A percentile compares a stretch with the other conserved stretches of the same genome.
Conservation (phyloP, 352 stramenopile species). For the Phytopythium mirpurense region DNA sequence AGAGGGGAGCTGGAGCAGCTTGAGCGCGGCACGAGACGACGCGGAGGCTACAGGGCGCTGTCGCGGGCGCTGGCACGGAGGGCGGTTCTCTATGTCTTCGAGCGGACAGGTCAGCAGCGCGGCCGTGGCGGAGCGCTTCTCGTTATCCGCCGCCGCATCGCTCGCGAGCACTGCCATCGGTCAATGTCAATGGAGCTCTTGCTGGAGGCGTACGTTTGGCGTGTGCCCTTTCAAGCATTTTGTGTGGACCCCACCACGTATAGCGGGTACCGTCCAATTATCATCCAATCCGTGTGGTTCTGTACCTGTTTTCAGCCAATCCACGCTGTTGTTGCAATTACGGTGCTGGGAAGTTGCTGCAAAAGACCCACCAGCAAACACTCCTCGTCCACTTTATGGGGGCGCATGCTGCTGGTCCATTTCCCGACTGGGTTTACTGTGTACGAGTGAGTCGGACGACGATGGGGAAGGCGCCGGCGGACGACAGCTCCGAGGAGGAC, state of each 20-base stretch:
- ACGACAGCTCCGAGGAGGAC: conserved; percentile 84
- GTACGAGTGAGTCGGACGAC: not conserved
- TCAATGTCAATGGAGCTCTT: no score
- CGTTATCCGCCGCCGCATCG: not conserved
- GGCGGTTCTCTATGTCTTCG: not conserved
- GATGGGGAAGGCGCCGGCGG: conserved; percentile 23
- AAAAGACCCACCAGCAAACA: no score
- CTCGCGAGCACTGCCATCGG: not conserved
- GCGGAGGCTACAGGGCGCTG: no score
- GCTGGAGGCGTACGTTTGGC: no score
- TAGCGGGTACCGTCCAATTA: no score
- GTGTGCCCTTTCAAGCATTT: not conserved
- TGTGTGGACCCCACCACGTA: not conserved
- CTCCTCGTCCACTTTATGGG: no score
- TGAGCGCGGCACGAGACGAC: not conserved
- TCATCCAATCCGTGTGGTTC: not conserved
- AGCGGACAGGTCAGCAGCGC: not conserved
- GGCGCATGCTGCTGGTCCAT: no score
- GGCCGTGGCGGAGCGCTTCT: not conserved
- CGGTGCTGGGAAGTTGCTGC: no score
- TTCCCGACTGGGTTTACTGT: not conserved
- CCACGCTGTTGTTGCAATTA: not conserved
- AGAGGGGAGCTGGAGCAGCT: not conserved
- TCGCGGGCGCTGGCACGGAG: not conserved
- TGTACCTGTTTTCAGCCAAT: not conserved